Evolutionary conservation across 2,329 filamentous ascomycete genomes (phyloP), one percentile per base, ranked within the genome.

Genomic region (Fusarium sulawesiense): DNA sequence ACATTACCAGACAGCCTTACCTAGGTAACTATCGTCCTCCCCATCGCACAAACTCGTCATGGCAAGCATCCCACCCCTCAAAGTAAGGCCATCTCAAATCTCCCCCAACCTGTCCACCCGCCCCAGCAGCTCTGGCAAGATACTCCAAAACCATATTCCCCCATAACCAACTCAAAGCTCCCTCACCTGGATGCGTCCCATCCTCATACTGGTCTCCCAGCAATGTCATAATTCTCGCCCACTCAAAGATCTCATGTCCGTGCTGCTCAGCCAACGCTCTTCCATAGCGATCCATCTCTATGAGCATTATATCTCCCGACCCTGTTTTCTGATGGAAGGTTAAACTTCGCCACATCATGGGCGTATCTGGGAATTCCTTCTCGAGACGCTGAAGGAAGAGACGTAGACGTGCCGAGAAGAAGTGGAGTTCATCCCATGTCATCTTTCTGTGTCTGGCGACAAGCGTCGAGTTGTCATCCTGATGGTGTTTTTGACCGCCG

Each of bases 61-160:
- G 58, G 12, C 58, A 61, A 9, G 34, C 46, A 34, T 61, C 58
- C 58, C 58, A 61, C 29, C 58, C 58, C 9, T 61, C 58, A 18
- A 61, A 61, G 42, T 60, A 61, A 7, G 58, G 58, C n/a, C 41
- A 60, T 18, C 58, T 60, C 6, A 44, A 18, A 7, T 44, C 27
- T 0, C 44, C 44, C 7, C 56, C 56, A 7, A 42, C 34, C 14
- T 44, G 13, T 0, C 21, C 25, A 6, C 57, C 57, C 1, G 44
- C 58, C 3, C 49, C 49, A 18, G 49, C 23, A 12, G 58, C 21
- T 25, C 58, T 25, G 6, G 56, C 58, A 18, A 61, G 56, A 61
- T 61, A 61, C n/a, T 61, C 58, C 1, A 61, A 14, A 6, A 60
- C 29, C 44, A 61, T 60, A 3, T 51, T 61, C 4, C 58, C 58